Conservation (phyloP, 805 yeast genomes). For the Barnettozyma vustinii region DNA sequence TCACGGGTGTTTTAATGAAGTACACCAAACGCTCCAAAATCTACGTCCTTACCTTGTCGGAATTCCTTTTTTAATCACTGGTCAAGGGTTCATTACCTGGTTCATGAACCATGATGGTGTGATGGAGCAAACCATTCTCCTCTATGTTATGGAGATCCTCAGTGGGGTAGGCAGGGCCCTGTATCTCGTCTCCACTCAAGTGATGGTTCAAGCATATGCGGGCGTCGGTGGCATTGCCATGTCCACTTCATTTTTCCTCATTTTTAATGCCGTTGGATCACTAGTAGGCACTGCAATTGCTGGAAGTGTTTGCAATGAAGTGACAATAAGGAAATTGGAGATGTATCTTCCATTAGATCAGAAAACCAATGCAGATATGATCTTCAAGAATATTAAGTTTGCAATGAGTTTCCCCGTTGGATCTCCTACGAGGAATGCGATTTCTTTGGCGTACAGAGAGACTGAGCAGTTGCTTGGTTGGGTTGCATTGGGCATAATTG, state of each 20-base stretch:
- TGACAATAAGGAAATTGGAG: conserved; percentile 16
- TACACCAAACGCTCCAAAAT: conserved; percentile 26
- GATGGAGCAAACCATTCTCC: conserved; percentile 9
- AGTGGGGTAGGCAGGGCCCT: conserved; percentile 27
- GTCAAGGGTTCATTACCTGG: conserved; percentile 25
- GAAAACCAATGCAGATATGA: conserved; percentile 18
- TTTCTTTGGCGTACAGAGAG: conserved; percentile 28
- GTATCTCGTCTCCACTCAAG: conserved; percentile 22
- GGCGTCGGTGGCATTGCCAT: conserved; percentile 26
- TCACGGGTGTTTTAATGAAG: conserved; percentile 26
- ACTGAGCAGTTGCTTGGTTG: conserved; percentile 28
- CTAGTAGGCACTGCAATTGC: conserved; percentile 26
- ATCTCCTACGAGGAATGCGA: conserved; percentile 23
- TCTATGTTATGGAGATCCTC: conserved; percentile 20
- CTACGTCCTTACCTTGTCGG: conserved; percentile 20
- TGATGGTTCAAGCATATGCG: conserved; percentile 26
- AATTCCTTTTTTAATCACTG: conserved; percentile 20
- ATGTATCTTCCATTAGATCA: conserved; percentile 20
- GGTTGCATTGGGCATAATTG: conserved; percentile 25
- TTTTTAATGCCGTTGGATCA: conserved; percentile 25
- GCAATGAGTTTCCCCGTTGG: conserved; percentile 25
- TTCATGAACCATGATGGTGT: conserved; percentile 20
- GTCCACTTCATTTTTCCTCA: conserved; percentile 28
- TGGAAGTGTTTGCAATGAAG: conserved; percentile 27
- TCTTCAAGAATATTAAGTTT: conserved; percentile 21